phyloP scores from a whole-genome alignment of 2,329 filamentous ascomycete species.

The Teratosphaeriaceae sp. region DNA sequence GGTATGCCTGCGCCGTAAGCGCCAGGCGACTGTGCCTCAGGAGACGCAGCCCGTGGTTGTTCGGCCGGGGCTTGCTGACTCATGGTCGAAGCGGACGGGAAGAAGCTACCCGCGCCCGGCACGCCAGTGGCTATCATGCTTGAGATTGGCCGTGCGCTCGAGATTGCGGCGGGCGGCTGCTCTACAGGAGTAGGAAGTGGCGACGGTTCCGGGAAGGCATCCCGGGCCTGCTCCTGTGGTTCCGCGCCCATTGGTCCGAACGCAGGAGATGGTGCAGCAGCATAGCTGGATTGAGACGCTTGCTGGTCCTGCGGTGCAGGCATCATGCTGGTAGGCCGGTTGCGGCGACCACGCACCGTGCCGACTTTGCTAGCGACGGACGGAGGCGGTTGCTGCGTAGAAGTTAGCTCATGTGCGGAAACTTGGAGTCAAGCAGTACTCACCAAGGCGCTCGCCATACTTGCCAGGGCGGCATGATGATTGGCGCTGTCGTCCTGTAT shows the following conservation, averaged over 20 bases:
- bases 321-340: conserved; percentile 78
- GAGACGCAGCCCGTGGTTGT: conserved; percentile 1
- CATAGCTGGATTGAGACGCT: background rate
- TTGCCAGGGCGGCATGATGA: conserved; percentile 66
- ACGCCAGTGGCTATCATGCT: conserved; percentile 7
- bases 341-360: conserved; percentile 79
- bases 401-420: conserved; percentile 8
- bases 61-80: conserved; percentile 1
- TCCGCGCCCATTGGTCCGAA: background rate
- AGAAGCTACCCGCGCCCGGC: conserved; percentile 21
- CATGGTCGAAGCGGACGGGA: conserved; percentile 17
- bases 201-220: background rate
- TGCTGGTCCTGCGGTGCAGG: background rate
- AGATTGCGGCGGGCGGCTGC: background rate
- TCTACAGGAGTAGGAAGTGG: background rate
- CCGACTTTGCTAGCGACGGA: conserved; percentile 45
- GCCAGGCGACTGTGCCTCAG: conserved; percentile 14
- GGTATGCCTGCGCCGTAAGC: conserved; percentile 14
- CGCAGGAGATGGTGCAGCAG: background rate
- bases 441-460: conserved; percentile 65
- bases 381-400: conserved; percentile 52
- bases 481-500: conserved; percentile 67
- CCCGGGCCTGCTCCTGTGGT: background rate
- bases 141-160: background rate
- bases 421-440: conserved; percentile 13